Evolutionary conservation across 805 yeast genomes (phyloP).

Genomic region (Cyberlindnera mycetangii): DNA sequence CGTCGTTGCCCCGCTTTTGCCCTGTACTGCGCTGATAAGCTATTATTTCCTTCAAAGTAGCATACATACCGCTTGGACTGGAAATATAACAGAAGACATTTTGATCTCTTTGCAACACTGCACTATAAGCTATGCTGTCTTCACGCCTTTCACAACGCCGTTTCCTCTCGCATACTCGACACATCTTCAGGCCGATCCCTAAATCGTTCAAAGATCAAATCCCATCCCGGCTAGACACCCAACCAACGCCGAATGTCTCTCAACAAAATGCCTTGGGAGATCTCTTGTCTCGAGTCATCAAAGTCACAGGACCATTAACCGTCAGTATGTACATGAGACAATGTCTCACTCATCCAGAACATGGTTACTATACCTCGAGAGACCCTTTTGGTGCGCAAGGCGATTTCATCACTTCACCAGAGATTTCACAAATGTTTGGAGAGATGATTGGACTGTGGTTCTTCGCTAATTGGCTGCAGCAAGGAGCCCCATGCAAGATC

Average conservation of each 20-base stretch:
- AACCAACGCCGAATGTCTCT: neutral
- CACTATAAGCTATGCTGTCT: neutral
- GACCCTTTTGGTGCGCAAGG: conserved; percentile 70
- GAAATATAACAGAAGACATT: no score
- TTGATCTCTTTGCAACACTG: no score
- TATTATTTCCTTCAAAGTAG: no score
- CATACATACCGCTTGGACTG: no score
- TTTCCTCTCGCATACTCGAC: neutral
- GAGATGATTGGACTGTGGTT: conserved; percentile 80
- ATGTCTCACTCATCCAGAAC: conserved; percentile 72
- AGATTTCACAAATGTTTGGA: conserved; percentile 83
- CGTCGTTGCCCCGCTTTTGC: neutral
- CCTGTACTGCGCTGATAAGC: no score
- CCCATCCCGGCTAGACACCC: conserved; percentile 2
- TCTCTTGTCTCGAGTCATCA: conserved; percentile 31
- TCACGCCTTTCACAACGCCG: neutral
- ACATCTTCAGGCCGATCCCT: neutral
- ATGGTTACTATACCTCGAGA: conserved; percentile 75
- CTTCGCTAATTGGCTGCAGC: conserved; percentile 54
- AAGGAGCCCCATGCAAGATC: conserved; percentile 46
- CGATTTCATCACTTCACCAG: conserved; percentile 84
- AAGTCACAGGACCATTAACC: conserved; percentile 71
- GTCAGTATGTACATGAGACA: conserved; percentile 75
- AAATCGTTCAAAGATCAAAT: conserved; percentile 1
- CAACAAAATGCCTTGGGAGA: conserved; percentile 12